Evolutionary conservation across 495 filamentous ascomycete species (phyloP).

Genomic region (Penicillium daleae): DNA sequence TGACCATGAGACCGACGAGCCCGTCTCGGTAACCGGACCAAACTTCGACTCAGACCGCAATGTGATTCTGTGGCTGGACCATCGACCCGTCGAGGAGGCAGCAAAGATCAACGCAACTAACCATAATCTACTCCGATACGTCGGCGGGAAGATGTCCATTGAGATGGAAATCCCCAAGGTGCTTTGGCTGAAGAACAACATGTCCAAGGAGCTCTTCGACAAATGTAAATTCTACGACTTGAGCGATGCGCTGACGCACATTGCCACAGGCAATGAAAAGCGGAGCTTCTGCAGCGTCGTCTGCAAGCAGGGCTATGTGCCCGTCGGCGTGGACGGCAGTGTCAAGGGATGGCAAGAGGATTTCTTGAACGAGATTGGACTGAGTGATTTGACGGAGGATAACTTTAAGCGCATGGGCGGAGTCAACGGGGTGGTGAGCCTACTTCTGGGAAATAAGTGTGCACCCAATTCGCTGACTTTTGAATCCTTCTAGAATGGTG

Average conservation of each 20-base stretch:
- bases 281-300: constrained; percentile 91
- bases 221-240: constrained; percentile 97
- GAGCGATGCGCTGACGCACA: constrained; percentile 88
- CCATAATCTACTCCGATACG: constrained; percentile 92
- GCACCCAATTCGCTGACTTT: constrained; percentile 16
- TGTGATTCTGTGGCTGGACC: constrained; percentile 90
- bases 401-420: constrained; percentile 91
- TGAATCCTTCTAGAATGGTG: constrained; percentile 69
- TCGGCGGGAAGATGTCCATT: constrained; percentile 95
- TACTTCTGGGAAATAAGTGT: constrained; percentile 24
- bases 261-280: constrained; percentile 93
- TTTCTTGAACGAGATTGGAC: constrained; percentile 81
- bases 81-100: constrained; percentile 87
- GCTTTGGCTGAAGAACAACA: constrained; percentile 95
- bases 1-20: constrained; percentile 83
- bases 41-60: constrained; percentile 86
- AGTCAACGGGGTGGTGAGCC: constrained; percentile 88
- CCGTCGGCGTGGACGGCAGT: constrained; percentile 93
- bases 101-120: constrained; percentile 87
- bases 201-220: constrained; percentile 88
- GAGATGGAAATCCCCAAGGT: constrained; percentile 99
- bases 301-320: constrained; percentile 95
- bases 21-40: constrained; percentile 84
- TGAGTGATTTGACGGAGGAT: constrained; percentile 79
- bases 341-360: constrained; percentile 98